phyloP scores from a whole-genome alignment of 805 yeast species.

The Candida andamanensis region DNA sequence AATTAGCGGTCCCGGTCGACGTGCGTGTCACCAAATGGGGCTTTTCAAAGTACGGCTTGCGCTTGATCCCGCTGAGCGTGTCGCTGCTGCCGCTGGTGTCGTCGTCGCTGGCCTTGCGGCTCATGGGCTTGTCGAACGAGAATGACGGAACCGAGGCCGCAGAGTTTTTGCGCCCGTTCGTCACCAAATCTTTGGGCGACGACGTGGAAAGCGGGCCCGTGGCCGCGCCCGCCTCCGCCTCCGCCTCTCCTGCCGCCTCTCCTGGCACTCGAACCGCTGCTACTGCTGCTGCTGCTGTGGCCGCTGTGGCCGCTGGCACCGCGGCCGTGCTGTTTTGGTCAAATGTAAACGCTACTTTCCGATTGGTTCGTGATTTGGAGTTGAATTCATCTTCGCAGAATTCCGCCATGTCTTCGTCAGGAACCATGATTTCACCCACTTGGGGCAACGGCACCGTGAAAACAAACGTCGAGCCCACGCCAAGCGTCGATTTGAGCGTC shows the following conservation, averaged over 20 bases:
- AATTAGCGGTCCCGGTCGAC: conserved; percentile 50
- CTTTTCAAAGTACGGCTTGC: conserved; percentile 24
- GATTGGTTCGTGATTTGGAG: conserved; percentile 44
- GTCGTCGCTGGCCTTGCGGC: background rate
- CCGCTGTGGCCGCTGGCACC: background rate
- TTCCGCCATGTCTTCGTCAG: conserved; percentile 30
- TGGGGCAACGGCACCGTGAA: conserved; percentile 76
- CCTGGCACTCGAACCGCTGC: no score
- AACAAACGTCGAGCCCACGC: conserved; percentile 79
- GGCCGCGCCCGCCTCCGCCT: background rate
- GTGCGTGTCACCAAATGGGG: conserved; percentile 43
- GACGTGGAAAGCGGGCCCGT: conserved; percentile 2
- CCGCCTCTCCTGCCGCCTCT: background rate
- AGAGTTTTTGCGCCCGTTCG: background rate
- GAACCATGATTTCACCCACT: conserved; percentile 47
- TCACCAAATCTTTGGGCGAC: conserved; percentile 1
- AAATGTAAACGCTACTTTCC: conserved; percentile 43
- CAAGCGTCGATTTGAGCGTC: conserved; percentile 65
- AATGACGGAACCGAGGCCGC: conserved; percentile 2
- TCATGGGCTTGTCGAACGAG: background rate
- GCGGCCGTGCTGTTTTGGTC: conserved; percentile 3
- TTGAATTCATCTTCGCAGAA: conserved; percentile 68
- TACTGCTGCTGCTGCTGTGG: background rate
- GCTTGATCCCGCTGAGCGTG: background rate
- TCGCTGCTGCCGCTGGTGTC: background rate